Evolutionary conservation across 2,329 filamentous ascomycete species (phyloP), one percentile per base, ranked within the genome.

Genomic region (Colletotrichum karsti): DNA sequence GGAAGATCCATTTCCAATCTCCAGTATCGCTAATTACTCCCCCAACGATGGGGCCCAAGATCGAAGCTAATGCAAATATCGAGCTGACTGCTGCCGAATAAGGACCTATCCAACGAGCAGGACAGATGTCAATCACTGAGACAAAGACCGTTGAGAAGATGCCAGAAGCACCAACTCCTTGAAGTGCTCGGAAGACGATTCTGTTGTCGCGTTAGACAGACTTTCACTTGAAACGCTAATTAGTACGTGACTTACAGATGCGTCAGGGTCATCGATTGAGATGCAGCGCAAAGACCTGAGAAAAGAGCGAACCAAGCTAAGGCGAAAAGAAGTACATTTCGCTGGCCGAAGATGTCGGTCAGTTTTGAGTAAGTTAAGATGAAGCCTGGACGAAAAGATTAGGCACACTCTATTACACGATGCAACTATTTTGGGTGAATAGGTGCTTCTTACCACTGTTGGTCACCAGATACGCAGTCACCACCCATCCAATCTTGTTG

Each of bases 41-140:
- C 7, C 83, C 83, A 46, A 84, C 22, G 10, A 63, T 44, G 18
- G 61, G 20, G 0, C 85, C 85, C 1, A 86, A 73, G 7, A 84
- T 78, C 6, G 77, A 80, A 6, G 83, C 85, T 4, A 83, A 42
- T 39, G 83, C 82, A 80, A 83, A 86, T 1, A 73, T 63, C 2
- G 78, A 58, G 3, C 77, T 77, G 8, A 71, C 71, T 8, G 65
- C 57, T 5, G 44, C 65, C 24, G 65, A 63, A 13, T 72, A 73
- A 2, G 69, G 7, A 0, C 71, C 58, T 12, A 73, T 18, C 15
- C 35, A 44, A n/a, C 54, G 39, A 20, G 54, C 54, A 4, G 54
- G 54, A 18, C 54, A 57, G 37, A 57, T 57, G 18, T 57, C 54
- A 1, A 57, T 20, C 10, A 57, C n/a, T 13, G n/a, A 44, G n/a